Evolutionary conservation across 2,329 filamentous ascomycete genomes (phyloP), one percentile per base, ranked within the genome.

Genomic region (Colletotrichum agaves): DNA sequence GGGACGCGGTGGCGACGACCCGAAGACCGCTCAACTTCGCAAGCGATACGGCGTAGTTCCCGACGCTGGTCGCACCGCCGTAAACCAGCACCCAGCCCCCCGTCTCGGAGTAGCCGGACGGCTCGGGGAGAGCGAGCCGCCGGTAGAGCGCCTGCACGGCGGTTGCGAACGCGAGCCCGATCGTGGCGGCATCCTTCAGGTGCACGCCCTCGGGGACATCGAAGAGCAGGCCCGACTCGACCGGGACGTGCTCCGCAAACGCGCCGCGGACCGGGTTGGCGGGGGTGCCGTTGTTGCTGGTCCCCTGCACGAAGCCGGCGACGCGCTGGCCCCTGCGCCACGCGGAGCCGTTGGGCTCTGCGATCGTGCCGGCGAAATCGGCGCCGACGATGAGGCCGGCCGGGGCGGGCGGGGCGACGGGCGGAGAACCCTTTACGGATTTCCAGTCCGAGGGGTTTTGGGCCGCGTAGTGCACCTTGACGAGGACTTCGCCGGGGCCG

Each of bases 1-100:
- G 76, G 0, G 83, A 83, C 69, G 80, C 82, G 1, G 82, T 84
- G 0, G 82, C 75, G n/a, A 85, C 79, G 3, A 80, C 77, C 0
- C 67, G 74, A 15, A 79, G 74, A 0, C 83, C 82, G 13, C 79
- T 68, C 6, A 70, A 35, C 27, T 17, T 43, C 12, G 43, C 13
- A 5, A 64, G 12, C 57, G 79, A 76, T 61, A 80, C 76, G 6
- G 74, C 77, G 71, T 84, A 84, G 5, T 71, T 52, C n/a, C 71
- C 60, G 69, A 85, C 81, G 0, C 83, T 84, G 0, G 75, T 79
- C 0, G 81, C 74, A 2, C 83, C 85, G 1, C 83, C 84, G 50
- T 78, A 79, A 3, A 86, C 79, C 1, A 86, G 13, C 0, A 71
- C 33, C 47, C 68, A 69, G 15, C 67, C 62, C 3, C 53, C 70